A percentile compares a stretch with the other conserved stretches of the same genome.
Conservation (phyloP, 257 asterid genomes). For the Sherardia arvensis region DNA sequence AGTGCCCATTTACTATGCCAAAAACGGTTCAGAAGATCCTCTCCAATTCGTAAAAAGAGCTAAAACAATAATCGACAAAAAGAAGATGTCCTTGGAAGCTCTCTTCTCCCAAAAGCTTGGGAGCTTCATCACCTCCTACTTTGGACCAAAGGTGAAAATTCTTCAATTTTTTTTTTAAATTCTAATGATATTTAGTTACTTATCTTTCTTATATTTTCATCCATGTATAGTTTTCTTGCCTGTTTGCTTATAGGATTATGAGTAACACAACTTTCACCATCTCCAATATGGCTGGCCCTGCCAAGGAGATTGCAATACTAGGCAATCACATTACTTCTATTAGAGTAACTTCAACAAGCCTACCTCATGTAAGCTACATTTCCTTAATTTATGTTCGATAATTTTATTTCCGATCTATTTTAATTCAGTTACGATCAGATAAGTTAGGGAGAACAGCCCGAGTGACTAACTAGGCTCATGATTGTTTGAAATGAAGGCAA, state of each 20-base stretch:
- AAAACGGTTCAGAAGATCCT: constrained; percentile 28
- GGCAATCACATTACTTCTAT: constrained; percentile 47
- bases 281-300: constrained; percentile 68
- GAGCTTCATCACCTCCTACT: constrained; percentile 22
- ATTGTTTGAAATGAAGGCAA: constrained; percentile 34
- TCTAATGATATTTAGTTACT: not conserved
- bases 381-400: no score
- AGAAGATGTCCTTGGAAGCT: constrained; percentile 71
- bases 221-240: not conserved
- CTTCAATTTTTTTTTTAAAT: not conserved
- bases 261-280: constrained; percentile 65
- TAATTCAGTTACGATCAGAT: no score
- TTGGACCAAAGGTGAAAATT: constrained; percentile 13
- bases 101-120: constrained; percentile 43
- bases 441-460: no score
- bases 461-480: no score
- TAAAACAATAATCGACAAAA: constrained; percentile 64
- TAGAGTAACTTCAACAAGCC: constrained; percentile 44
- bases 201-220: not conserved
- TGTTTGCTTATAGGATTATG: constrained; percentile 31
- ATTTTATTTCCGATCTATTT: no score
- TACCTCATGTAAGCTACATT: constrained; percentile 48
- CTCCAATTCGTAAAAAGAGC: constrained; percentile 51
- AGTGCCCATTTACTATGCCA: constrained; percentile 47
- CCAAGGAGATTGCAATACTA: constrained; percentile 31